phyloP scores from a whole-genome alignment of 208 protist genomes.

The Angomonas ambiguus region DNA sequence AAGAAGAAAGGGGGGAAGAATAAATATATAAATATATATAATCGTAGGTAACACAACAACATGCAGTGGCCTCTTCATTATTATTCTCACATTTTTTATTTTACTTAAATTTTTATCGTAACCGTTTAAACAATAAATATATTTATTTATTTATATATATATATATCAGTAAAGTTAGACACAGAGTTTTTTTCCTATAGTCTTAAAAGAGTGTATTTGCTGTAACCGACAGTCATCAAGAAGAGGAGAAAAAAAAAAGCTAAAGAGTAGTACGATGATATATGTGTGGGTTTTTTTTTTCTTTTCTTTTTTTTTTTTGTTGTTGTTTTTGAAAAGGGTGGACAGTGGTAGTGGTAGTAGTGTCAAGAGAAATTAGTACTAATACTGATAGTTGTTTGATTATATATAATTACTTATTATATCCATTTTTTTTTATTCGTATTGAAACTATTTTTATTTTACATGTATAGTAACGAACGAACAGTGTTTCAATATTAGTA shows the following conservation, averaged over 20 bases:
- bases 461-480: background rate
- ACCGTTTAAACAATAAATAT: background rate
- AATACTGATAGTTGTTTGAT: background rate
- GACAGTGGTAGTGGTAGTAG: no score
- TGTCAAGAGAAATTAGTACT: no score
- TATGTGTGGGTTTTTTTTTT: no score
- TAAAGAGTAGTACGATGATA: no score
- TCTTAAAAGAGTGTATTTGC: background rate
- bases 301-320: background rate
- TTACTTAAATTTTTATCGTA: background rate
- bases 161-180: background rate
- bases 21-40: slow-evolving; percentile 1
- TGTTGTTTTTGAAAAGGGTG: background rate
- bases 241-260: no score
- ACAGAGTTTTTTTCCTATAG: background rate
- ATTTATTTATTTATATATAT: no score
- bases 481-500: background rate
- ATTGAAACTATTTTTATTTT: background rate
- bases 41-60: no score
- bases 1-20: background rate
- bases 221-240: background rate
- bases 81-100: no score
- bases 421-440: background rate
- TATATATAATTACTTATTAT: background rate
- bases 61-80: no score